Base-by-base conservation (phyloP, 768 basidiomycete species). In the Leucogyrophana mollusca region DNA sequence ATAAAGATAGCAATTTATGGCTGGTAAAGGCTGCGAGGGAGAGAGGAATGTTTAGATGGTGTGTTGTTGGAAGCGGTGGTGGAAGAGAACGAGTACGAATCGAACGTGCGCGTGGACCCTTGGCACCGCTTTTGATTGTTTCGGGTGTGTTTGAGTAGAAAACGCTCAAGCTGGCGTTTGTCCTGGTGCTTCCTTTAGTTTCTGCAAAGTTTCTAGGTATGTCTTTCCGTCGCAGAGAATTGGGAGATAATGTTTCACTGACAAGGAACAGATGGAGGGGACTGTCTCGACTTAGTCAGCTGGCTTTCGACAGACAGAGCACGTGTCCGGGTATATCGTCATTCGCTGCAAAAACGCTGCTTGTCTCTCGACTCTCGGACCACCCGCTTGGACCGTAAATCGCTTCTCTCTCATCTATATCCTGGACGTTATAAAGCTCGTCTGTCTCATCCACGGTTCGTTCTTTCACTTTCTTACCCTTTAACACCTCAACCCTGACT, bases 301-400 rank as follows among this genome's bases (percentile, higher is more conserved):
- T 30, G 27, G 27, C 27, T 7, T 30, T 30, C 7, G 27, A 30
- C 27, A 13, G 20, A 27, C 37, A 37, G 41, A 51, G 60, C 69
- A 71, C 69, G 68, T 70, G 69, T 60, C 51, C 53, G 17, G 37
- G 47, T 47, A 60, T 61, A 59, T 62, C 68, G 62, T 69, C 68
- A 69, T 62, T 50, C 40, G 33, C 23, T 21, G 39, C 35, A 48
- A 54, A 56, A 56, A 56, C 50, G 43, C 55, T 53, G 48, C 48
- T 48, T 52, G 43, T 38, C 33, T 16, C 20, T 40, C 33, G 23
- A 17, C 44, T n/a, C n/a, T 47, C n/a, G 34, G n/a, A 14, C 20
- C 30, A 33, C 18, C 24, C 35, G 10, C 34, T 37, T 18, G 24
- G 10, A 25, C 9, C 23, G 30, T 16, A 40, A 18, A 22, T 7